Percentiles rank a stretch among this genome's conserved stretches.
Evolutionary conservation across 257 asterid species (phyloP).

Genomic region (Solanum chaucha): DNA sequence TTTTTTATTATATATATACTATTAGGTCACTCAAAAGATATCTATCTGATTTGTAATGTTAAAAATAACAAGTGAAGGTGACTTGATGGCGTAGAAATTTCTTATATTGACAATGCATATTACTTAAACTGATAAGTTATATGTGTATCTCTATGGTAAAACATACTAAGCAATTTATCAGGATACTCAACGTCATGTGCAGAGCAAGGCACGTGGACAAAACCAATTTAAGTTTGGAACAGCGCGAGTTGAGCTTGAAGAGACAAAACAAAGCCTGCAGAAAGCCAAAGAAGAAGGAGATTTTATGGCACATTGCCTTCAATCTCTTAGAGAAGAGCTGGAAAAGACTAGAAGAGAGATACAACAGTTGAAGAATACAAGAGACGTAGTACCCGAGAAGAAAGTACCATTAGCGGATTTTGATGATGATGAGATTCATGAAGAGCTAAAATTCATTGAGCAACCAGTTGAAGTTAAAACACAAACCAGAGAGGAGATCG

Average conservation of each 20-base stretch:
- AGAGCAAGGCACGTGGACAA: conserved; percentile 18
- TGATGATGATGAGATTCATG: conserved; percentile 19
- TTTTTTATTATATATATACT: no score
- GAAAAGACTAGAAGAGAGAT: conserved; percentile 64
- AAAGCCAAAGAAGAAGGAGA: conserved; percentile 52
- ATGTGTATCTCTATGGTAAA: not conserved
- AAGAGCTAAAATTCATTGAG: conserved; percentile 56
- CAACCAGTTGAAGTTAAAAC: conserved; percentile 11
- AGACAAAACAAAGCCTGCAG: conserved; percentile 37
- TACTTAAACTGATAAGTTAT: not conserved
- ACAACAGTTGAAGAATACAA: conserved; percentile 27
- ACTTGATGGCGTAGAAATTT: not conserved
- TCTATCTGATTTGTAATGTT: no score
- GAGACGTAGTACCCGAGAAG: conserved; percentile 4
- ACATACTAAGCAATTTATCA: not conserved
- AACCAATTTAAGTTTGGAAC: conserved; percentile 8
- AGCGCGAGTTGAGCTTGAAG: conserved; percentile 38
- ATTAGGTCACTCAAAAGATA: no score
- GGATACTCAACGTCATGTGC: conserved; percentile 14
- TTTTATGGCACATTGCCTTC: conserved; percentile 41
- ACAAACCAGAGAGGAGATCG: not conserved
- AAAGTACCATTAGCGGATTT: not conserved
- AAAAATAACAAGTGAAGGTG: not conserved
- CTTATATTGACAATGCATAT: no score
- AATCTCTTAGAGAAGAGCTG: conserved; percentile 47